These are phyloP conservation scores for Chlorella sp. DNA, from an alignment of 139 green algal species.

Conservation along the genomic window DNA sequence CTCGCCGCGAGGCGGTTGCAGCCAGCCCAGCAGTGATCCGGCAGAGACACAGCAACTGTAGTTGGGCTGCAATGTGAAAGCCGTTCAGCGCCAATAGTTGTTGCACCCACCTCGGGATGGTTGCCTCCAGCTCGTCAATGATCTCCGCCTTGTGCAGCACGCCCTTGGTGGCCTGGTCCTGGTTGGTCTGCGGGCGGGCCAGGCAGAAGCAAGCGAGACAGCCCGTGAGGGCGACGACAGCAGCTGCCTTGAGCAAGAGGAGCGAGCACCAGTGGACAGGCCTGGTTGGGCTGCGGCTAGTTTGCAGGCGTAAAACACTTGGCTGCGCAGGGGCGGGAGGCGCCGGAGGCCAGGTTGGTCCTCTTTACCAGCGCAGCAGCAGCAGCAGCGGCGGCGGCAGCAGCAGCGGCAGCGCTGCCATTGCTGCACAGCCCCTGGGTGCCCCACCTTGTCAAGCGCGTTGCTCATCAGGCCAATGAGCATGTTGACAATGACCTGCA, in stretches of 20 bases:
- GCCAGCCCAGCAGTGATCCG: too few species aligned
- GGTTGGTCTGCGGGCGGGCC: not conserved
- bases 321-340: not conserved
- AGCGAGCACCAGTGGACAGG: too few species aligned
- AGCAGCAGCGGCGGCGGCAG: too few species aligned
- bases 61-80: too few species aligned
- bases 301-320: too few species aligned
- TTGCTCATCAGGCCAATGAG: conserved; percentile 59
- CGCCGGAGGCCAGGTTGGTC: not conserved
- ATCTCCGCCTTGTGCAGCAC: conserved; percentile 45
- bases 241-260: too few species aligned
- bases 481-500: conserved; percentile 57
- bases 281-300: too few species aligned
- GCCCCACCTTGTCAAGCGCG: conserved; percentile 37
- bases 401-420: not conserved
- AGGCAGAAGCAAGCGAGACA: not conserved
- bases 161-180: conserved; percentile 45
- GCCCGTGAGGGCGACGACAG: too few species aligned
- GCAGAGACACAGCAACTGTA: too few species aligned
- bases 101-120: conserved; percentile 42
- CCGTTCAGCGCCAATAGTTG: not conserved
- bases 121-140: conserved; percentile 64
- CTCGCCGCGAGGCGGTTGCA: too few species aligned
- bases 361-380: too few species aligned
- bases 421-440: not conserved